Conservation (phyloP, 2,329 filamentous ascomycete genomes). For the Exophiala aquamarina region DNA sequence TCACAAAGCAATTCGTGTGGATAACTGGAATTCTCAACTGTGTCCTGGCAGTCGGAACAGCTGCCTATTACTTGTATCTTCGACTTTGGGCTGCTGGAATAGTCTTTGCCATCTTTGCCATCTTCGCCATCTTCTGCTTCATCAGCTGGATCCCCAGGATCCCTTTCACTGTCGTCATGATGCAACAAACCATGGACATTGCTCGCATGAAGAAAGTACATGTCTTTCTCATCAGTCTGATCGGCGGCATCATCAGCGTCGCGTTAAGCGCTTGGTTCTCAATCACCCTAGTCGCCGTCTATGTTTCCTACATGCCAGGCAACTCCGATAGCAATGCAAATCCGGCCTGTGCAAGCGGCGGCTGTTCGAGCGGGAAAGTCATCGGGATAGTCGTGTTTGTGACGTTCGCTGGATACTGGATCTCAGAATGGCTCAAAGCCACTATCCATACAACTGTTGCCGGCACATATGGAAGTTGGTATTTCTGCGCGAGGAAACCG, state of each 20-base stretch:
- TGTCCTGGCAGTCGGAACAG: constrained; percentile 77
- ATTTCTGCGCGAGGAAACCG: constrained; percentile 67
- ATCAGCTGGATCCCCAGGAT: constrained; percentile 87
- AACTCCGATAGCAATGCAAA: constrained; percentile 43
- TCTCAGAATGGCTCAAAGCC: constrained; percentile 91
- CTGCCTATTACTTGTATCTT: constrained; percentile 77
- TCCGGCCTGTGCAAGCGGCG: constrained; percentile 51
- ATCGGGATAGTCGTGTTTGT: constrained; percentile 83
- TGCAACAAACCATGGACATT: constrained; percentile 81
- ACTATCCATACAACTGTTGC: constrained; percentile 85
- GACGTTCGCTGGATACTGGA: constrained; percentile 92
- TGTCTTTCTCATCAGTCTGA: constrained; percentile 79
- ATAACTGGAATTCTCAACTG: constrained; percentile 87
- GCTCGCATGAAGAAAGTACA: constrained; percentile 75
- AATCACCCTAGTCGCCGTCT: constrained; percentile 81
- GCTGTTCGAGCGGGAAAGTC: constrained; percentile 74
- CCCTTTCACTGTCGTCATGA: constrained; percentile 86
- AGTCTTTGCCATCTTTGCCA: constrained; percentile 78
- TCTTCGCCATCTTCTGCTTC: constrained; percentile 80
- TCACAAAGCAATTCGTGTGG: constrained; percentile 92
- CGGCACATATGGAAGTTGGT: constrained; percentile 91
- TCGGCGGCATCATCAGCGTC: constrained; percentile 75
- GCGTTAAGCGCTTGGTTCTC: constrained; percentile 83
- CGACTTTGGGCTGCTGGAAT: constrained; percentile 82
- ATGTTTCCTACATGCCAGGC: constrained; percentile 75